Conservation (phyloP, 306 rosid species). For the Malus domestica region DNA sequence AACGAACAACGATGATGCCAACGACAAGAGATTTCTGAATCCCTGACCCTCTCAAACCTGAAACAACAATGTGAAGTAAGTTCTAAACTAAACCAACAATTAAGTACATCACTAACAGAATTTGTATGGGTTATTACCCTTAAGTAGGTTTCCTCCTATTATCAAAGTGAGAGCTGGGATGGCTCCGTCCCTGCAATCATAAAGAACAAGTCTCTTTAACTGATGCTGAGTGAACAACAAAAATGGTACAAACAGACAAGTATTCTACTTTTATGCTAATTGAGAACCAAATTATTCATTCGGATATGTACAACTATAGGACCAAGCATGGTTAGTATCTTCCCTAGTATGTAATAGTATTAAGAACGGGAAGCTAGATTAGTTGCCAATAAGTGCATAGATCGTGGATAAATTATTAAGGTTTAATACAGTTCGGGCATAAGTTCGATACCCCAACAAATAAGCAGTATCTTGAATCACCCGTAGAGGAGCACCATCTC, state of each 20-base stretch:
- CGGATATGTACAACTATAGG: too few species aligned
- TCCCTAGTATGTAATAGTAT: too few species aligned
- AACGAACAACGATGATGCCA: constrained; percentile 53
- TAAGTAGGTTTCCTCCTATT: constrained; percentile 76
- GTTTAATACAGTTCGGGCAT: neutral
- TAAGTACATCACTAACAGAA: neutral
- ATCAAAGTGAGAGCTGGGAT: constrained; percentile 66
- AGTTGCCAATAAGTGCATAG: too few species aligned
- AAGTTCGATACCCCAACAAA: constrained; percentile 53
- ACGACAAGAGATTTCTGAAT: constrained; percentile 30
- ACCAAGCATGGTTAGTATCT: too few species aligned
- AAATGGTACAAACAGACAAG: neutral
- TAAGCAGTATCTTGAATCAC: constrained; percentile 57
- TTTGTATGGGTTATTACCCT: constrained; percentile 25
- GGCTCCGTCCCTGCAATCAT: constrained; percentile 54
- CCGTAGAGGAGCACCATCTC: constrained; percentile 58
- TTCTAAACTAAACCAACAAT: neutral
- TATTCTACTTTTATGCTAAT: too few species aligned
- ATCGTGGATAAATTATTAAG: too few species aligned
- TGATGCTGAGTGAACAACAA: neutral
- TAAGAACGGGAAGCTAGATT: too few species aligned
- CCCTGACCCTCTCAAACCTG: constrained; percentile 61
- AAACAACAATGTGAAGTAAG: neutral
- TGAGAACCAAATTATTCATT: too few species aligned
- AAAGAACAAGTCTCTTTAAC: neutral